Conservation (phyloP, 1,284 basidiomycete species). For the Trametes polyzona region DNA sequence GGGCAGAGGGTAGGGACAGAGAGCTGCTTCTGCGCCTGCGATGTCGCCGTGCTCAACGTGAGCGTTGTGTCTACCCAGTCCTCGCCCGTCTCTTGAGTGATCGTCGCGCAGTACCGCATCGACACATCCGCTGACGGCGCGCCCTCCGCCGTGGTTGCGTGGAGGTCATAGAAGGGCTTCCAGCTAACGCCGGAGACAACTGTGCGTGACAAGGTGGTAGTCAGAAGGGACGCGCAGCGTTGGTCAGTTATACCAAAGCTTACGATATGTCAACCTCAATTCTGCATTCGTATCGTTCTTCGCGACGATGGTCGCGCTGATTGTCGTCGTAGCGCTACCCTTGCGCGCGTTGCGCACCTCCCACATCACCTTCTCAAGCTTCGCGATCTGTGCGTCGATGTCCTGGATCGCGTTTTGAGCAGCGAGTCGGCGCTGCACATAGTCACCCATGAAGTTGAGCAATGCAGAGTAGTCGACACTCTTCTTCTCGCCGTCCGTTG, state of each 20-base stretch:
- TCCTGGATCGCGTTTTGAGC: slow-evolving; percentile 42
- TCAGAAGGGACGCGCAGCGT: too few species aligned
- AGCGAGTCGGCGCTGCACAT: slow-evolving; percentile 43
- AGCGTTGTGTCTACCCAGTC: slow-evolving; percentile 55
- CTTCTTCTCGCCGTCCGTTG: too few species aligned
- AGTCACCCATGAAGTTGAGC: slow-evolving; percentile 45
- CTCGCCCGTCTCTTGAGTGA: slow-evolving; percentile 62
- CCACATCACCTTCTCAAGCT: slow-evolving; percentile 36
- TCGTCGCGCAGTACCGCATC: slow-evolving; percentile 58
- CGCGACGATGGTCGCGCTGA: slow-evolving; percentile 44
- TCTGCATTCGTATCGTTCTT: slow-evolving; percentile 42
- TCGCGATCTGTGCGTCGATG: slow-evolving; percentile 44
- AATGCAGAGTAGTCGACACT: slow-evolving; percentile 25
- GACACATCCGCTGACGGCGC: slow-evolving; percentile 47
- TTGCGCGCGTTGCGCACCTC: slow-evolving; percentile 32
- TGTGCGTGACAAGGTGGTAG: slow-evolving; percentile 28
- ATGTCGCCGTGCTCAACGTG: slow-evolving; percentile 53
- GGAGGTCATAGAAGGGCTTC: slow-evolving; percentile 60
- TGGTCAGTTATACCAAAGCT: not conserved
- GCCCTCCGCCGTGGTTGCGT: slow-evolving; percentile 49
- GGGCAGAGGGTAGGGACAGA: slow-evolving; percentile 2
- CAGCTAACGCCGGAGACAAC: slow-evolving; percentile 56
- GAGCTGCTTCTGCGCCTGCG: slow-evolving; percentile 6
- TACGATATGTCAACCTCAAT: slow-evolving; percentile 31
- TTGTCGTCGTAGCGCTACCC: slow-evolving; percentile 40